Evolutionary conservation across 768 basidiomycete genomes (phyloP).

Genomic region (Steccherinum ochraceum): DNA sequence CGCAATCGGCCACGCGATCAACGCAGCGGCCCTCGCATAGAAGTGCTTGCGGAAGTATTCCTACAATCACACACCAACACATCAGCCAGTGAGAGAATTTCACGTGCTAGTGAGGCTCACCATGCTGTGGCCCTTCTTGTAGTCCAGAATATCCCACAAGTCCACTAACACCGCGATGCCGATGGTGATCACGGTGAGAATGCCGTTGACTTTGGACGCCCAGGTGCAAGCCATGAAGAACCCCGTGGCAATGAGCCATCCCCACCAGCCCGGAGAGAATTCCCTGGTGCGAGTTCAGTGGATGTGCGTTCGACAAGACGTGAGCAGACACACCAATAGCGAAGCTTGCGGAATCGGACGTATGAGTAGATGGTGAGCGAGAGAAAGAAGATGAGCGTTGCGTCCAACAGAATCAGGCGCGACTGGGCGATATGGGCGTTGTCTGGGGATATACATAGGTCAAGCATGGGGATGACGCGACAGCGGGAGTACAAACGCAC

Average conservation of each 20-base stretch:
- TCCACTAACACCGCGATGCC: conserved; percentile 91
- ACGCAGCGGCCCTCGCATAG: conserved; percentile 70
- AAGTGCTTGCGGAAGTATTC: conserved; percentile 90
- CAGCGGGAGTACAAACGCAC: conserved; percentile 38
- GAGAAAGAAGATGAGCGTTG: conserved; percentile 94
- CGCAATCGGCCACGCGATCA: conserved; percentile 84
- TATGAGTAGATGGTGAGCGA: conserved; percentile 89
- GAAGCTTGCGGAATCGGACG: conserved; percentile 89
- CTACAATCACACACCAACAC: too few relatives aligned
- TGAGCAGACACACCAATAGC: conserved; percentile 61
- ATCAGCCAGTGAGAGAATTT: too few relatives aligned
- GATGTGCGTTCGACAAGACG: not conserved
- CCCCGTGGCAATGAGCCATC: conserved; percentile 87
- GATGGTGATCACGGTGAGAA: conserved; percentile 83
- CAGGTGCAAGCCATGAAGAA: conserved; percentile 93
- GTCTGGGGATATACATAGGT: conserved; percentile 40
- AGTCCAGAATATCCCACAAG: conserved; percentile 90
- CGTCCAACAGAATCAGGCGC: conserved; percentile 94
- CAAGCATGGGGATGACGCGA: not conserved
- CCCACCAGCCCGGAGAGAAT: conserved; percentile 90
- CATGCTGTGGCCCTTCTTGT: conserved; percentile 74
- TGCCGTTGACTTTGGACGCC: conserved; percentile 96
- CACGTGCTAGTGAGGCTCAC: too few relatives aligned
- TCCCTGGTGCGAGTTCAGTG: conserved; percentile 41
- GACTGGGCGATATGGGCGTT: conserved; percentile 95